Evolutionary conservation across 1,284 basidiomycete genomes (phyloP).

Genomic region (Ceratobasidium sp.): DNA sequence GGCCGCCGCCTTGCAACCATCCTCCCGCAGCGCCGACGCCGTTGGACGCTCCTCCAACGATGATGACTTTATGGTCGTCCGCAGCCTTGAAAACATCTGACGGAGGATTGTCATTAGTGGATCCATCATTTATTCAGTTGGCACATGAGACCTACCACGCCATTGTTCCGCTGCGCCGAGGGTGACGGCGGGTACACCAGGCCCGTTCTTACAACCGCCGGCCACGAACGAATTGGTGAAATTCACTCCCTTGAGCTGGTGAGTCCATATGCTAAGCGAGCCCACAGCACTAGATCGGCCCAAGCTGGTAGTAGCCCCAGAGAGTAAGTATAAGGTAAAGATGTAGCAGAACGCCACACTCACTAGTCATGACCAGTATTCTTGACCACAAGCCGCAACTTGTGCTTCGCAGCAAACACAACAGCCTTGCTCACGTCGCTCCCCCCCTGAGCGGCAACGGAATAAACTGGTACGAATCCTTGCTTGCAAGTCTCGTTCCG

Average conservation of each 20-base stretch:
- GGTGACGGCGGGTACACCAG: slow-evolving; percentile 19
- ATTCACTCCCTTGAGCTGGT: slow-evolving; percentile 38
- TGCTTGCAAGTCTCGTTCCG: slow-evolving; percentile 28
- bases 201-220: neutral
- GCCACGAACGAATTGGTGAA: slow-evolving; percentile 38
- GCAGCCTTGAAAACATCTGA: slow-evolving; percentile 39
- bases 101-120: neutral
- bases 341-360: neutral
- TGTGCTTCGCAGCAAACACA: slow-evolving; percentile 57
- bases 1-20: slow-evolving; percentile 42
- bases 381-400: slow-evolving; percentile 61
- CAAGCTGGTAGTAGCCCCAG: slow-evolving; percentile 47
- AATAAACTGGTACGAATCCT: slow-evolving; percentile 37
- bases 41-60: slow-evolving; percentile 26
- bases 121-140: neutral
- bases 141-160: slow-evolving; percentile 18
- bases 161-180: slow-evolving; percentile 43
- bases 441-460: slow-evolving; percentile 57
- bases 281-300: slow-evolving; percentile 57
- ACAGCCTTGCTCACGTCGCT: slow-evolving; percentile 59
- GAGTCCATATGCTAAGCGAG: slow-evolving; percentile 59
- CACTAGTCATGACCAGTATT: slow-evolving; percentile 58
- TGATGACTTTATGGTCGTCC: slow-evolving; percentile 18
- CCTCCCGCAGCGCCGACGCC: slow-evolving; percentile 43
- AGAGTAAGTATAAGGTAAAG: neutral